Percentiles rank a stretch among this genome's conserved stretches.
phyloP scores from a whole-genome alignment of 441 rosid genomes.

The Oxalis stricta region DNA sequence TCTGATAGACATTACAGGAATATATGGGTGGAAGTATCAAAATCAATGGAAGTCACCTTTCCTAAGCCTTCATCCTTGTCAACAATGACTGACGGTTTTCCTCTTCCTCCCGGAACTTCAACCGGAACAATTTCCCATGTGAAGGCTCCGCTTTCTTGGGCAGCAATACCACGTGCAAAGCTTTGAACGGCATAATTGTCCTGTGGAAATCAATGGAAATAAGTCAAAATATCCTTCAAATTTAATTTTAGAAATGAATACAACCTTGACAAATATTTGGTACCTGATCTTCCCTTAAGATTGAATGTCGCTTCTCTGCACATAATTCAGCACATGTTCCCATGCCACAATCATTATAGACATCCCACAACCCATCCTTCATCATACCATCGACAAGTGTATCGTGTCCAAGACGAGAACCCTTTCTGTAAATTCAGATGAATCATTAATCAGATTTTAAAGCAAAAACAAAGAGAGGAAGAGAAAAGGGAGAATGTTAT shows the following conservation, averaged over 20 bases:
- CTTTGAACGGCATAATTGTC: conserved; percentile 84
- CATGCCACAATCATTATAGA: conserved; percentile 83
- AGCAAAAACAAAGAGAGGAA: neutral
- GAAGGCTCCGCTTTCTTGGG: conserved; percentile 73
- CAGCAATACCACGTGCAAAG: conserved; percentile 96
- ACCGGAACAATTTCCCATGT: conserved; percentile 93
- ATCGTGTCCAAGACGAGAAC: conserved; percentile 96
- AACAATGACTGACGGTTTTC: conserved; percentile 65
- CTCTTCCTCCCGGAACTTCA: conserved; percentile 94
- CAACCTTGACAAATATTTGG: neutral
- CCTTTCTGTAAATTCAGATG: conserved; percentile 44
- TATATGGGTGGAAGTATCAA: neutral
- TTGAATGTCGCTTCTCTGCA: conserved; percentile 54
- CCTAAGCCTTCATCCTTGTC: conserved; percentile 95
- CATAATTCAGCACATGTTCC: conserved; percentile 93
- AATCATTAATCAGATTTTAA: conserved; percentile 11
- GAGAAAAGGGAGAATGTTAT: neutral
- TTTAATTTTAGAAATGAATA: neutral
- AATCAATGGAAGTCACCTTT: conserved; percentile 37
- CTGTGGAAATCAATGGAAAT: conserved; percentile 25
- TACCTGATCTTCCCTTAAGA: conserved; percentile 90
- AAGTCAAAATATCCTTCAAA: neutral
- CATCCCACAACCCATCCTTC: conserved; percentile 98
- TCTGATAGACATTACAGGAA: neutral
- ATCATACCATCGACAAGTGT: conserved; percentile 89